Conservation (phyloP, 108 stramenopile genomes). For the Fistulifera solaris region DNA sequence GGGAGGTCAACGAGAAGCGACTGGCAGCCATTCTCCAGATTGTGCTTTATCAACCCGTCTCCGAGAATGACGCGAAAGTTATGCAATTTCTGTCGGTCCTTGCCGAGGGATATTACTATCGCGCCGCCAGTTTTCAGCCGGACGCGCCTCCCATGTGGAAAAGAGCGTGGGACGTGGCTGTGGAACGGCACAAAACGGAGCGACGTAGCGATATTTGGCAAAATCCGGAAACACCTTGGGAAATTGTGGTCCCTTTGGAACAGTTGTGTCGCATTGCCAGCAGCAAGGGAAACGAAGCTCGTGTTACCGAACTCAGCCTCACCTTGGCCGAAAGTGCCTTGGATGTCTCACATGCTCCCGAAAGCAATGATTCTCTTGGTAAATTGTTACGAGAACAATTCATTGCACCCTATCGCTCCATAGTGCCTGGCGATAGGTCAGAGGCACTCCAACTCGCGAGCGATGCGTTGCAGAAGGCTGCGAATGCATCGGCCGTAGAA, state of each 20-base stretch:
- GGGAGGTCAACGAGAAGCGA: constrained; percentile 25
- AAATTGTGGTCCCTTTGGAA: constrained; percentile 30
- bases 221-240: constrained; percentile 1
- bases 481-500: not conserved
- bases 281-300: constrained; percentile 41
- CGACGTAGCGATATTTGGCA: not conserved
- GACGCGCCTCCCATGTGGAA: constrained; percentile 46
- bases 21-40: constrained; percentile 12
- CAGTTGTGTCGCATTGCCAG: constrained; percentile 49
- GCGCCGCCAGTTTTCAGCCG: constrained; percentile 24
- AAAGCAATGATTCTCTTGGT: constrained; percentile 1
- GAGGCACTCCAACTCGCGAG: not conserved
- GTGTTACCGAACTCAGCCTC: constrained; percentile 36
- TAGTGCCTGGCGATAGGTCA: not conserved
- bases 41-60: not conserved
- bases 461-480: not conserved
- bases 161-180: constrained; percentile 32
- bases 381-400: constrained; percentile 1
- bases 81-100: not conserved
- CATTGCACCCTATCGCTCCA: not conserved
- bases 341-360: constrained; percentile 8
- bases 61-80: not conserved
- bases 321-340: constrained; percentile 32
- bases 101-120: constrained; percentile 27
- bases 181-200: constrained; percentile 13